Conservation (phyloP, 345 rosid genomes). For the Gossypioides kirkii region DNA sequence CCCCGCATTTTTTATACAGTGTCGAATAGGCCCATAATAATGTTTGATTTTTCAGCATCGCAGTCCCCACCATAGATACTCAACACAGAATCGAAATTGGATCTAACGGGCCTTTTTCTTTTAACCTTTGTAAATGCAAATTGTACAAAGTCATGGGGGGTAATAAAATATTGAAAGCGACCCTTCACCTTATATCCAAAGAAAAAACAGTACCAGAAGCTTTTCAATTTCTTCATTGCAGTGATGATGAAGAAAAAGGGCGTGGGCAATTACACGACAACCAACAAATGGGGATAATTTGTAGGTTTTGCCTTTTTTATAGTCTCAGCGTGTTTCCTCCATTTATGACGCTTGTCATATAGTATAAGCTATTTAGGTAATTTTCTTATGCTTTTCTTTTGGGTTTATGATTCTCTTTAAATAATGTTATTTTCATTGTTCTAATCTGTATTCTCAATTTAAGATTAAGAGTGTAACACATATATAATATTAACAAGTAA, state of each 20-base stretch:
- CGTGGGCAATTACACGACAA: slow-evolving; percentile 3
- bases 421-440: too few relatives aligned
- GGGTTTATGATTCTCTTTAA: too few relatives aligned
- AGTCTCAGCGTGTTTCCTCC: neutral
- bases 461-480: too few relatives aligned
- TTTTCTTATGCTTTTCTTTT: too few relatives aligned
- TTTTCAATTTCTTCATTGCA: slow-evolving; percentile 9
- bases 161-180: neutral
- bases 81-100: neutral
- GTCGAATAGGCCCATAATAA: neutral
- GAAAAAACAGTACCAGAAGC: slow-evolving; percentile 3
- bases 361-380: too few relatives aligned
- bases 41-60: neutral
- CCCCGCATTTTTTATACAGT: neutral
- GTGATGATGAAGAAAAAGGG: slow-evolving; percentile 1
- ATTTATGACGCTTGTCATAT: neutral
- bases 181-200: neutral
- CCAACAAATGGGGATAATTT: neutral
- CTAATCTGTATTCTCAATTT: too few relatives aligned
- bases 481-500: too few relatives aligned
- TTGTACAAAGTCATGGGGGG: too few relatives aligned
- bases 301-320: neutral
- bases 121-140: too few relatives aligned
- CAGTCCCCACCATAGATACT: neutral
- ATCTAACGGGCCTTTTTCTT: neutral